Evolutionary conservation across 73 alveolate genomes (phyloP).

Genomic region (Paramecium octaurelia): DNA sequence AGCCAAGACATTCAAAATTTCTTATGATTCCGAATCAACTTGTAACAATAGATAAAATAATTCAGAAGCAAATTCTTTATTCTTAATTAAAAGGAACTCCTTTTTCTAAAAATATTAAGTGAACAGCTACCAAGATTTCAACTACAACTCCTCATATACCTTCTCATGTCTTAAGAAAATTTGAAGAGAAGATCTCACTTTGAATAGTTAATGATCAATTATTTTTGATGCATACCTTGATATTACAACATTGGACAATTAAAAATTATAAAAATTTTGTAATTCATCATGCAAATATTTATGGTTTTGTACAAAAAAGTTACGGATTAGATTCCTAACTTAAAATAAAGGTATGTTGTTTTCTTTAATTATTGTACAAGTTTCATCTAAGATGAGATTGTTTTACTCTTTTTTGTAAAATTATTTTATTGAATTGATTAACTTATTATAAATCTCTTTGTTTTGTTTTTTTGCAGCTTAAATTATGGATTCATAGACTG

Average conservation of each 20-base stretch:
- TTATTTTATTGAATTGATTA: background rate
- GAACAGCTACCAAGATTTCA: background rate
- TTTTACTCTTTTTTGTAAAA: background rate
- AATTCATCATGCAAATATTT: background rate
- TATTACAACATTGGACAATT: background rate
- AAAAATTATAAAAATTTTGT: background rate
- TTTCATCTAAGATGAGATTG: background rate
- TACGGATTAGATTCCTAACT: background rate
- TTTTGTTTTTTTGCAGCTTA: background rate
- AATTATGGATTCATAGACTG: background rate
- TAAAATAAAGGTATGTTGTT: background rate
- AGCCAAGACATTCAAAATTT: background rate
- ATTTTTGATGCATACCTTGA: background rate
- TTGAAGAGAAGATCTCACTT: background rate
- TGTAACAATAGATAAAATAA: background rate
- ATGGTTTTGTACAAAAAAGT: background rate
- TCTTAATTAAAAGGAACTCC: background rate
- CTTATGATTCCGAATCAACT: background rate
- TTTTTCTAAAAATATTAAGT: background rate
- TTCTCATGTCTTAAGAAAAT: background rate
- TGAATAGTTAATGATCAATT: background rate
- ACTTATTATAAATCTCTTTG: background rate
- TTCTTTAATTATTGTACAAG: background rate
- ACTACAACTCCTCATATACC: background rate
- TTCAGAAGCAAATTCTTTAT: background rate